Base-by-base conservation (phyloP, 2,329 filamentous ascomycete genomes). In the Fusarium sarcochroum region DNA sequence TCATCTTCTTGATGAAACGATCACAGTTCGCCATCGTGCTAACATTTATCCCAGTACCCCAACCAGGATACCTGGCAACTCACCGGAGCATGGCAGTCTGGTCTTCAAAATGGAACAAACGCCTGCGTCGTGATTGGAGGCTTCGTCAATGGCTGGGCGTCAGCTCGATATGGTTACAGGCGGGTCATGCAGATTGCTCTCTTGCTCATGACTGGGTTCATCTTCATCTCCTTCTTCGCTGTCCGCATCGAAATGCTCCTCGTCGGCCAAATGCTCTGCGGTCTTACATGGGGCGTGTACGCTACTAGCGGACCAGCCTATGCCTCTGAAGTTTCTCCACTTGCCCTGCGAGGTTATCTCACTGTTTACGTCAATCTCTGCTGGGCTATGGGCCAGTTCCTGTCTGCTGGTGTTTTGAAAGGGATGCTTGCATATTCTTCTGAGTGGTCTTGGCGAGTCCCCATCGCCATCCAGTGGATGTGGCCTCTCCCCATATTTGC, bases 251-350 rank as follows among this genome's bases (percentile, higher is more conserved):
- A 77, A 6, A 78, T 81, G 3, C 75, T 85, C 8, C 73, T 85
- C 2, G 78, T 81, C 7, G 83, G 82, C 7, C 78, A 85, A 58
- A 74, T 86, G 47, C 73, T 87, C 4, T 84, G 80, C 32, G 79
- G 78, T 17, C 66, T 84, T 2, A 75, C 79, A 2, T 80, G 78
- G 71, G 82, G 82, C 15, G 76, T 83, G n/a, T 84, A 83, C 59
- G 77, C 79, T 10, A 81, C 79, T 7, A 79, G 77, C 3, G 78
- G 75, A 1, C 81, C 81, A 0, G 77, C 82, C 1, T 84, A 84
- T 58, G 80, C 81, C 11, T 78, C 80, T 8, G 82, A 84, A 58
- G 78, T 84, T 5, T 78, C 76, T 13, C 82, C 82, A 1, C 66
- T 79, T 2, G 75, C 76, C 2, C 72, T 84, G n/a, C 78, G 82